Percentiles rank a stretch among this genome's conserved stretches.
Evolutionary conservation across 192 early-diverging fungal species (phyloP).

Genomic region (Backusella australiensis): DNA sequence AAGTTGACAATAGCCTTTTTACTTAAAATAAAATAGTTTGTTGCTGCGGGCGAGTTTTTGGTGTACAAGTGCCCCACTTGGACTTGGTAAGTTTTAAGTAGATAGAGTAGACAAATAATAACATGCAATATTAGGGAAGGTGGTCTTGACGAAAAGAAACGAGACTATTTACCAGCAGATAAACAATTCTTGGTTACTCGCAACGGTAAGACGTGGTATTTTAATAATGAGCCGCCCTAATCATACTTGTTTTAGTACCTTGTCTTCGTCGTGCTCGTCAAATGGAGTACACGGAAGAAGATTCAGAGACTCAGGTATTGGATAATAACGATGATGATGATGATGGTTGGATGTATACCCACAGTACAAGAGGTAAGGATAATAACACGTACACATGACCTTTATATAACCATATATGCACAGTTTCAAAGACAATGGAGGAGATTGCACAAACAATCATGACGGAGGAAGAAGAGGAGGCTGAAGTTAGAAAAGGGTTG

Average conservation of each 20-base stretch:
- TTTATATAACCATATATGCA: neutral
- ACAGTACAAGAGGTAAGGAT: slow-evolving; percentile 56
- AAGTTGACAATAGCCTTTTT: slow-evolving; percentile 9
- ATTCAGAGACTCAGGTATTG: slow-evolving; percentile 54
- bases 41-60: slow-evolving; percentile 95
- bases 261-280: slow-evolving; percentile 84
- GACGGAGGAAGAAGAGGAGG: slow-evolving; percentile 40
- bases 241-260: slow-evolving; percentile 58
- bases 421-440: slow-evolving; percentile 41
- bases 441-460: slow-evolving; percentile 67
- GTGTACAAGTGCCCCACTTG: slow-evolving; percentile 99
- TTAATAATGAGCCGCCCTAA: neutral
- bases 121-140: slow-evolving; percentile 35
- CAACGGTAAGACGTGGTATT: slow-evolving; percentile 53
- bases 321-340: slow-evolving; percentile 64
- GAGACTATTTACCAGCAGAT: slow-evolving; percentile 79
- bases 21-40: slow-evolving; percentile 61
- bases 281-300: slow-evolving; percentile 70
- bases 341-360: slow-evolving; percentile 85
- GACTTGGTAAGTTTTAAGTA: slow-evolving; percentile 61
- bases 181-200: slow-evolving; percentile 95
- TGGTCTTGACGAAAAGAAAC: slow-evolving; percentile 68
- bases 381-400: neutral
- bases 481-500: slow-evolving; percentile 5
- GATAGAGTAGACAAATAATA: neutral